Evolutionary conservation across 192 early-diverging fungal genomes (phyloP).

Genomic region (Coemansia biformis): DNA sequence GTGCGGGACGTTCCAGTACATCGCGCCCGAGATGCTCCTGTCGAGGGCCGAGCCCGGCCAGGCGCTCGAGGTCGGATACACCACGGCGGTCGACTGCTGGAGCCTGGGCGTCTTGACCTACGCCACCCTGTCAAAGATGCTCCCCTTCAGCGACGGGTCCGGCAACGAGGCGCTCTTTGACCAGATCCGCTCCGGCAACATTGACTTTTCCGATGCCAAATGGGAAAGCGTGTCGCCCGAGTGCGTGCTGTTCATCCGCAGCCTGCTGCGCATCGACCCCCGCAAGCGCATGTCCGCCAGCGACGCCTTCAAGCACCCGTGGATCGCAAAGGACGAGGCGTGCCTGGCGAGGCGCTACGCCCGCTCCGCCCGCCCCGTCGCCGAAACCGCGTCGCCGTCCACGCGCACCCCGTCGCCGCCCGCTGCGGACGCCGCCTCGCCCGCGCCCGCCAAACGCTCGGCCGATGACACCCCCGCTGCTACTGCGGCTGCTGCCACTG

Average conservation of each 20-base stretch:
- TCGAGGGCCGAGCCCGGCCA: slow-evolving; percentile 27
- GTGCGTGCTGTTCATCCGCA: slow-evolving; percentile 45
- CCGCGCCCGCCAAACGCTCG: neutral
- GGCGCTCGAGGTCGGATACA: slow-evolving; percentile 48
- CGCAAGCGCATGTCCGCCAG: slow-evolving; percentile 51
- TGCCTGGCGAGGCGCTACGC: slow-evolving; percentile 47
- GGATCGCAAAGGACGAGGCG: slow-evolving; percentile 47
- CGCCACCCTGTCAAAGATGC: slow-evolving; percentile 58
- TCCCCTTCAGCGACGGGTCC: slow-evolving; percentile 48
- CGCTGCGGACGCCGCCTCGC: neutral
- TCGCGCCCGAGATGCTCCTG: slow-evolving; percentile 73
- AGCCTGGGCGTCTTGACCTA: slow-evolving; percentile 79
- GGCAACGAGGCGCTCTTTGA: slow-evolving; percentile 36
- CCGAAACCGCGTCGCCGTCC: slow-evolving; percentile 9
- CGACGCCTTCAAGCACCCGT: slow-evolving; percentile 52
- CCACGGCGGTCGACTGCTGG: slow-evolving; percentile 61
- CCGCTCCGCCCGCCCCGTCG: slow-evolving; percentile 9
- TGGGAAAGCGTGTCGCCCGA: slow-evolving; percentile 49
- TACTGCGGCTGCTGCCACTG: too few species aligned
- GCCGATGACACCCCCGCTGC: neutral
- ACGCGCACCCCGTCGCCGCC: slow-evolving; percentile 6
- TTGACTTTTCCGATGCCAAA: slow-evolving; percentile 38
- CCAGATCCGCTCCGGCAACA: slow-evolving; percentile 42
- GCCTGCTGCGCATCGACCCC: slow-evolving; percentile 44
- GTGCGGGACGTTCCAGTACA: slow-evolving; percentile 81